Conservation (phyloP, 2,329 filamentous ascomycete genomes). For the Purpureocillium takamizusanense region DNA sequence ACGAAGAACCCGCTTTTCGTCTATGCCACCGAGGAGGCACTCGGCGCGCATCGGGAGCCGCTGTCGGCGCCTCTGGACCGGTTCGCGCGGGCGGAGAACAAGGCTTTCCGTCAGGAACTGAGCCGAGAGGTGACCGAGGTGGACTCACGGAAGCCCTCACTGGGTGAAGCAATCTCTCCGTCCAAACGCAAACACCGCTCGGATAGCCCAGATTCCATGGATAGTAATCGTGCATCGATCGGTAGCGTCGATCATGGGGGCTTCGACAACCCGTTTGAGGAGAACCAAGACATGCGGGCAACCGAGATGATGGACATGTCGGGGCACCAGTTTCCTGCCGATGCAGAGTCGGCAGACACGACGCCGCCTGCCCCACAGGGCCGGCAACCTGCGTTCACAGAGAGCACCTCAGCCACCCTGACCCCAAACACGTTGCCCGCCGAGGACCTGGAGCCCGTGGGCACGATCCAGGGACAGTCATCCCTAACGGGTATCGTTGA, state of each 20-base stretch:
- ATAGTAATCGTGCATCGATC: constrained; percentile 34
- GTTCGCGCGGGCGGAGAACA: constrained; percentile 44
- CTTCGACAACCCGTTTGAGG: constrained; percentile 21
- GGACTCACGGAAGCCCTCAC: constrained; percentile 1
- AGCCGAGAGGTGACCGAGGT: constrained; percentile 23
- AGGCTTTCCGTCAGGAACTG: constrained; percentile 41
- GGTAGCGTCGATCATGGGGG: constrained; percentile 28
- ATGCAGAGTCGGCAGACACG: constrained; percentile 2
- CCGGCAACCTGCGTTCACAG: constrained; percentile 9
- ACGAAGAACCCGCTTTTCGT: constrained; percentile 39
- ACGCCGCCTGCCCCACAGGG: constrained; percentile 5
- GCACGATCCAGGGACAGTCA: not conserved
- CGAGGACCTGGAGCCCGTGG: constrained; percentile 9
- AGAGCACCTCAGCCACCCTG: constrained; percentile 15
- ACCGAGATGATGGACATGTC: constrained; percentile 18
- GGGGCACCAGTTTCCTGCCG: constrained; percentile 5
- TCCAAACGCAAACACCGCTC: constrained; percentile 37
- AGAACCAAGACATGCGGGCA: constrained; percentile 12
- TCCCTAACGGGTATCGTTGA: constrained; percentile 1
- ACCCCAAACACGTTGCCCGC: constrained; percentile 15
- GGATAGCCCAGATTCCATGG: constrained; percentile 37
- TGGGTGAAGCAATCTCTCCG: constrained; percentile 32
- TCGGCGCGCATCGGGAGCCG: constrained; percentile 22
- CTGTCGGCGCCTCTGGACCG: constrained; percentile 31
- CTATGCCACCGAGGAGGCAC: constrained; percentile 43